Evolutionary conservation across 2,329 filamentous ascomycete genomes (phyloP), one percentile per base, ranked within the genome.

Genomic region (Penicillium capsulatum): DNA sequence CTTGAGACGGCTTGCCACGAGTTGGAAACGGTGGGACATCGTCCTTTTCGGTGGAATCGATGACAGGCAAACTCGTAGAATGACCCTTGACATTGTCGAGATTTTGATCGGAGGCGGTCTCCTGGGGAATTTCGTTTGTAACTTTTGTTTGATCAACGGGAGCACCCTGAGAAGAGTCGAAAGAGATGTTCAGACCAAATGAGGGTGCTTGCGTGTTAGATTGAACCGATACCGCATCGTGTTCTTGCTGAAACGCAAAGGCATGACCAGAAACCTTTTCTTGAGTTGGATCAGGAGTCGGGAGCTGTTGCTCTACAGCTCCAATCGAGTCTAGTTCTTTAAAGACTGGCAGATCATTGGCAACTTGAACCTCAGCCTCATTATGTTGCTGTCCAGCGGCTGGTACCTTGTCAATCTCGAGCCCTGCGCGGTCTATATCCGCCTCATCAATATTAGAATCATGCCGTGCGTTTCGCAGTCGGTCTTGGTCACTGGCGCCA

Each of bases 231-330:
- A 13, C 13, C 11, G 24, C 16, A 11, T 9, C 11, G 9, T 33
- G 16, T 7, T 38, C 29, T 19, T 38, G 29, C 7, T 10, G 14
- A 11, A 30, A n/a, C 26, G 14, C 20, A 14, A 24, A n/a, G 6
- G 22, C 24, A 4, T 4, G 17, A 13, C 16, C 16, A 17, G 24
- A 11, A 9, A 31, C 34, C n/a, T 22, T 27, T 17, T 50, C 43
- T 17, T 63, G 59, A 1, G 57, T 56, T 29, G 42, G 43, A 24
- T 51, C 51, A 17, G 54, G 49, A 7, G 53, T 57, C 8, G 50
- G 22, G 7, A 53, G 40, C 34, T 53, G 55, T 15, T 40, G 47
- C 13, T 35, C 26, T 22, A 22, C 17, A 8, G 30, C 7, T 28
- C 34, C 26, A 24, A 28, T 38, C 9, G 19, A 35, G 3, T n/a